phyloP scores from a whole-genome alignment of 1,284 basidiomycete species.

The Malassezia yamatoensis region DNA sequence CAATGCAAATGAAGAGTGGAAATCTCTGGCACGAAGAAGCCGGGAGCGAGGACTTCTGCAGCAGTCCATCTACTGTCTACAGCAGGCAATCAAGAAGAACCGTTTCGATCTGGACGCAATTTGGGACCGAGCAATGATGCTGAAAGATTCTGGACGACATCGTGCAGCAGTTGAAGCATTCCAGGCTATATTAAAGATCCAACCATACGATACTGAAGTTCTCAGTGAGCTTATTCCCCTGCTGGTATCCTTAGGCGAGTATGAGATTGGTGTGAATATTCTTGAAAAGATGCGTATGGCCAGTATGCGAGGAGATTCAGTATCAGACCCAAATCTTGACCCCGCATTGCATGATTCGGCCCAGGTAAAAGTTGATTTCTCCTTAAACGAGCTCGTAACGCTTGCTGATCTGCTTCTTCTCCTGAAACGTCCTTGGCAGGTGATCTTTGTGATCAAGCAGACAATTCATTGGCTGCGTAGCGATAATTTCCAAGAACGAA shows the following conservation, averaged over 20 bases:
- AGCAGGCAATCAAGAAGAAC: conserved; percentile 70
- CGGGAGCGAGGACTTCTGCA: conserved; percentile 64
- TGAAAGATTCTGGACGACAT: conserved; percentile 63
- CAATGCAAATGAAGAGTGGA: conserved; percentile 73
- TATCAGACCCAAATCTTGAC: conserved; percentile 17
- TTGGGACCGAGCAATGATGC: conserved; percentile 78
- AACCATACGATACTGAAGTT: conserved; percentile 70
- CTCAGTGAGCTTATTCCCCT: conserved; percentile 69
- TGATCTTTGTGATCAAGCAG: conserved; percentile 61
- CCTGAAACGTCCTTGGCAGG: conserved; percentile 60
- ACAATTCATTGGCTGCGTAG: conserved; percentile 85
- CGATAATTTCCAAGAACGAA: conserved; percentile 60
- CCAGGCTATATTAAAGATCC: conserved; percentile 62
- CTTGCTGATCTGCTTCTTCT: conserved; percentile 74
- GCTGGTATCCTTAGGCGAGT: conserved; percentile 62
- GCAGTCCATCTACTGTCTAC: conserved; percentile 83
- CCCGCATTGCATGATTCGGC: neutral
- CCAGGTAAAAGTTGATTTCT: conserved; percentile 20
- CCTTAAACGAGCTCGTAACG: conserved; percentile 54
- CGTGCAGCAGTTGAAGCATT: conserved; percentile 71
- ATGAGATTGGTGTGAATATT: conserved; percentile 57
- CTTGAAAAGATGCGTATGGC: conserved; percentile 59
- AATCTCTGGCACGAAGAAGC: conserved; percentile 54
- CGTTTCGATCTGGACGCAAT: conserved; percentile 71
- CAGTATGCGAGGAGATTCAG: conserved; percentile 32